Evolutionary conservation across 768 basidiomycete genomes (phyloP), one percentile per base, ranked within the genome.

Genomic region (Tephrocybe sp.): DNA sequence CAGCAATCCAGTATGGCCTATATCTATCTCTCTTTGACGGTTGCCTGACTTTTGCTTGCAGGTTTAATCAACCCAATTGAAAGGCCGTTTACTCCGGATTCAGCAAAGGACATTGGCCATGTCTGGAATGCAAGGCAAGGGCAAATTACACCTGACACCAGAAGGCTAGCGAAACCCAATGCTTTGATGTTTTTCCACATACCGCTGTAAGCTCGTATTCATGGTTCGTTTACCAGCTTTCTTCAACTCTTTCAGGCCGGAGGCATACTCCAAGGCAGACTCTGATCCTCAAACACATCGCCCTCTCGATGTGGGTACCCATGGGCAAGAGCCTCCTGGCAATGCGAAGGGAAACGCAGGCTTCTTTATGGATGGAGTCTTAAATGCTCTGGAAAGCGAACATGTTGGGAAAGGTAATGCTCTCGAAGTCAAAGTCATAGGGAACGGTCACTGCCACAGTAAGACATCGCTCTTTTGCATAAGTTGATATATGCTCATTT

Each of bases 131-230:
- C 68, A 46, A 78, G 88, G 17, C 79, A 87, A 57, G 80, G 76
- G 33, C 87, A 87, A 65, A 61, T 85, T 42, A 72, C 78, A 0
- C 84, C 88, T 0, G 63, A 73, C 43, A 66, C 68, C 19, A 68
- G 71, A 60, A 75, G 73, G 49, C 74, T 94, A 2, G 91, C 89
- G 4, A 98, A 97, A 67, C 96, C 96, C 1, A 98, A 98, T 61
- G 96, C 92, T 0, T 67, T 98, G 58, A 90, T 92, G 88, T 97
- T 96, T 72, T 98, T 97, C 84, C 96, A 98, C 59, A 98, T 99
- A 41, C 96, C 96, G 45, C 63, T 98, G 87, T 91, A 63, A 17
- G 85, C 73, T 26, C 41, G 17, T 41, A 20, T 26, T 6, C 46
- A 0, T 22, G 10, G 23, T 30, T 54, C 23, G 22, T 26, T 19